phyloP scores from a whole-genome alignment of 352 stramenopile species.

The Pythium phragmitis region DNA sequence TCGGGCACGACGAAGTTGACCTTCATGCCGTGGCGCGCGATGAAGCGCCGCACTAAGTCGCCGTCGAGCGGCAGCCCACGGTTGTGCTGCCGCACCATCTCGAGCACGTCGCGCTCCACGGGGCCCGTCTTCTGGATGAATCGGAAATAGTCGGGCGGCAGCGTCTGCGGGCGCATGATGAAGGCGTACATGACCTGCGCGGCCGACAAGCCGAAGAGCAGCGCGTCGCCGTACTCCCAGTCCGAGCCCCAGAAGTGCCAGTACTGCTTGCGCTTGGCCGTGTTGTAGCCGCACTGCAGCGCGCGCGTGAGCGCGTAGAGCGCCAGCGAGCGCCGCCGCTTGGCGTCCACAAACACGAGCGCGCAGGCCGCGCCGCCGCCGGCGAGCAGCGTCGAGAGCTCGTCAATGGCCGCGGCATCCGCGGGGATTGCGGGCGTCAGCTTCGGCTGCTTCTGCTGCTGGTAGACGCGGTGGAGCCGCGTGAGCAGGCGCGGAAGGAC shows the following conservation, averaged over 20 bases:
- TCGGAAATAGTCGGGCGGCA: slow-evolving; percentile 77
- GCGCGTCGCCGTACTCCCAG: slow-evolving; percentile 75
- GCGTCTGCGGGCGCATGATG: slow-evolving; percentile 68
- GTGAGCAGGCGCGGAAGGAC: slow-evolving; percentile 50
- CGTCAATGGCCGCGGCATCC: slow-evolving; percentile 24
- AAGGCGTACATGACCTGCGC: slow-evolving; percentile 89
- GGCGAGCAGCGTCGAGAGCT: slow-evolving; percentile 50
- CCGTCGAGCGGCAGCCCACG: slow-evolving; percentile 44
- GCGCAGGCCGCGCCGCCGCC: slow-evolving; percentile 63
- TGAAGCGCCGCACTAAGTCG: slow-evolving; percentile 39
- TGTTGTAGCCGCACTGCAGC: slow-evolving; percentile 86
- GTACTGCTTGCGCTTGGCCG: slow-evolving; percentile 63
- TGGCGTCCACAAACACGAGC: slow-evolving; percentile 65
- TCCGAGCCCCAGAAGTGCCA: slow-evolving; percentile 90
- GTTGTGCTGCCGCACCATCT: slow-evolving; percentile 65
- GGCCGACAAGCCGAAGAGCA: slow-evolving; percentile 76
- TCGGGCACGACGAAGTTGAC: slow-evolving; percentile 34
- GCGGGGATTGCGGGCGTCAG: too few species aligned
- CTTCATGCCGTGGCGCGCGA: slow-evolving; percentile 37
- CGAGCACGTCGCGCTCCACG: slow-evolving; percentile 57
- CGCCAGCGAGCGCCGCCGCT: slow-evolving; percentile 69
- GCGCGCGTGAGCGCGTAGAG: slow-evolving; percentile 82
- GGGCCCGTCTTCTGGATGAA: slow-evolving; percentile 81
- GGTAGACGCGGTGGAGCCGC: slow-evolving; percentile 18
- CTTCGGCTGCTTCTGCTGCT: not conserved